Base-by-base conservation (phyloP, 306 rosid species). In the Lathyrus sativus region DNA sequence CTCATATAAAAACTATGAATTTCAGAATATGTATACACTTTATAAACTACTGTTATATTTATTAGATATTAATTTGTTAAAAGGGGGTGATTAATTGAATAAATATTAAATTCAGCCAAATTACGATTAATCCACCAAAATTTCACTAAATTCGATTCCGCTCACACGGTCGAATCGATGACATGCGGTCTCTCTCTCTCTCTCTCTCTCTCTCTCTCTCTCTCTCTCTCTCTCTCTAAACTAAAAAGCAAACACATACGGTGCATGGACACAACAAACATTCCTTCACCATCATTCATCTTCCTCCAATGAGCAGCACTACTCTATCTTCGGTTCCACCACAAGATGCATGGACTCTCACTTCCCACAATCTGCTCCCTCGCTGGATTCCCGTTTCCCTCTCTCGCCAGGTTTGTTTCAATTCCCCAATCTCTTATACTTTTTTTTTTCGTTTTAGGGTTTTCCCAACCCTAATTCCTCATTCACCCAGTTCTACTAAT, bases 261-360 rank as follows among this genome's bases (percentile, higher is more conserved):
- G 75, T 75, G 68, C 65, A 76, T 76, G 80, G 68, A 55, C 49
- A 68, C 41, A 72, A 68, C 49, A 46, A 68, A 70, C 5, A 8
- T 13, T 5, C 13, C 62, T 2, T 41, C 72, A 19, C 12, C 75
- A 13, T 10, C 58, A 1, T 12, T 13, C 74, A 7, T 28, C 37
- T n/a, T 53, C 56, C 49, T 2, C 22, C 45, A 17, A 73, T 53
- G 56, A 54, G 39, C 45, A 65, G 8, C 54, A 62, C 57, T 43
- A 49, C 29, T 49, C 69, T 72, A 29, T 37, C 58, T 28, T 58
- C 64, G 1, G 51, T 67, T 14, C 78, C 78, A 59, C 68, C 82
- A 7, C 66, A 72, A 74, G 74, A 78, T 50, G 66, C 82, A 50
- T 78, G 82, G 82, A 78, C 58, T 67, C 78, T 49, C 67, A 78